Evolutionary conservation across 805 yeast species (phyloP).

Genomic region (Wickerhamia fluorescens): DNA sequence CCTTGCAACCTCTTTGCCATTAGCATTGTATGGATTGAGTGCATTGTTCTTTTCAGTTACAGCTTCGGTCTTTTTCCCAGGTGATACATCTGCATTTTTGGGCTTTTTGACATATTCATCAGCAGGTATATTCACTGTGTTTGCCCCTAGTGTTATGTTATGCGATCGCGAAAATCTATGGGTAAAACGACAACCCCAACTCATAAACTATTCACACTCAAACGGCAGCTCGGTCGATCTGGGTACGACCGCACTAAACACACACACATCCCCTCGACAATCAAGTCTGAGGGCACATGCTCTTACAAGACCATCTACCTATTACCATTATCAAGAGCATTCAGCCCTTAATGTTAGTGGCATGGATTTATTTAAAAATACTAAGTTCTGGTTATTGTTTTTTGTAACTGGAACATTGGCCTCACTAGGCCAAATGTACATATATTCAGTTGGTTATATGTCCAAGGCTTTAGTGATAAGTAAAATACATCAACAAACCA

Average conservation of each 20-base stretch:
- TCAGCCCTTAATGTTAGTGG: constrained; percentile 8
- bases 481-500: constrained; percentile 3
- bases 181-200: not conserved
- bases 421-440: constrained; percentile 41
- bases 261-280: constrained; percentile 4
- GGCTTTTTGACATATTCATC: constrained; percentile 40
- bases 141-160: constrained; percentile 40
- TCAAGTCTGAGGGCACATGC: constrained; percentile 1
- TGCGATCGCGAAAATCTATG: constrained; percentile 21
- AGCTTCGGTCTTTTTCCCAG: constrained; percentile 46
- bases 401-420: constrained; percentile 33
- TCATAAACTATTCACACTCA: constrained; percentile 1
- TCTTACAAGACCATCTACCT: not conserved
- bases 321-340: constrained; percentile 1
- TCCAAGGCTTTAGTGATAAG: constrained; percentile 30
- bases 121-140: constrained; percentile 32
- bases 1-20: constrained; percentile 67
- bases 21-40: constrained; percentile 68
- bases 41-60: constrained; percentile 60
- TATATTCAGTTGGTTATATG: constrained; percentile 40
- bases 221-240: constrained; percentile 1
- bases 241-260: constrained; percentile 5
- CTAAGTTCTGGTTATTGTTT: constrained; percentile 34
- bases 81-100: constrained; percentile 50
- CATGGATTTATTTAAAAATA: constrained; percentile 12